Evolutionary conservation across 495 filamentous ascomycete genomes (phyloP), one percentile per base, ranked within the genome.

Genomic region (Podospora tetraspora): DNA sequence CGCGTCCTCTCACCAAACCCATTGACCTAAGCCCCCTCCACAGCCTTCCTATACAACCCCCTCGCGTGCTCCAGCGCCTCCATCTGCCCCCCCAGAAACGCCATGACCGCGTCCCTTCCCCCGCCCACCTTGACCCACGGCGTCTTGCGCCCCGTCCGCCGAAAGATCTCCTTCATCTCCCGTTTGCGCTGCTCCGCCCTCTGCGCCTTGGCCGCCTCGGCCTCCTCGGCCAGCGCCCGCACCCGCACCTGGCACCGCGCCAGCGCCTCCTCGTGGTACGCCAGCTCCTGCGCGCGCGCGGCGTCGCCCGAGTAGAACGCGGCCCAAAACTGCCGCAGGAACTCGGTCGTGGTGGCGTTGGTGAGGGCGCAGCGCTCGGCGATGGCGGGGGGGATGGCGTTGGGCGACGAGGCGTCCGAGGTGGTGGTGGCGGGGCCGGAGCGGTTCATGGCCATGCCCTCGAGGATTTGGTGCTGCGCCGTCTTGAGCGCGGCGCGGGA

Each of bases 251-350:
- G 83, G 3, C 90, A 91, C 63, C 90, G 85, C 43, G 85, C 84
- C 19, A 99, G 82, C 6, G 92, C 90, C 70, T 96, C 90, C 19
- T 91, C 87, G 43, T 97, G 81, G 43, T 89, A 90, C 3, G 86
- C 84, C 1, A 96, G 83, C 74, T 97, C 93, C 24, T 81, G 80
- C 0, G 90, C 88, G n/a, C 90, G 88, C 58, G 89, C 87, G 9
- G 70, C 13, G 58, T 95, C 90, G 2, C 92, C 92, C 0, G 93
- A 97, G 9, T 94, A 81, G 73, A 95, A 97, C 4, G 91, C 87
- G 43, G 86, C 82, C 94, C 94, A 98, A 82, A 97, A 99, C 75
- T 98, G 94, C 70, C 91, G 89, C n/a, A 99, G 80, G 73, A 98
- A 98, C 70, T 98, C 96, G 9, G 89, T 91, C 1, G 93, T 92